phyloP scores from a whole-genome alignment of 176 grass and related monocot species.

The Areca catechu region DNA sequence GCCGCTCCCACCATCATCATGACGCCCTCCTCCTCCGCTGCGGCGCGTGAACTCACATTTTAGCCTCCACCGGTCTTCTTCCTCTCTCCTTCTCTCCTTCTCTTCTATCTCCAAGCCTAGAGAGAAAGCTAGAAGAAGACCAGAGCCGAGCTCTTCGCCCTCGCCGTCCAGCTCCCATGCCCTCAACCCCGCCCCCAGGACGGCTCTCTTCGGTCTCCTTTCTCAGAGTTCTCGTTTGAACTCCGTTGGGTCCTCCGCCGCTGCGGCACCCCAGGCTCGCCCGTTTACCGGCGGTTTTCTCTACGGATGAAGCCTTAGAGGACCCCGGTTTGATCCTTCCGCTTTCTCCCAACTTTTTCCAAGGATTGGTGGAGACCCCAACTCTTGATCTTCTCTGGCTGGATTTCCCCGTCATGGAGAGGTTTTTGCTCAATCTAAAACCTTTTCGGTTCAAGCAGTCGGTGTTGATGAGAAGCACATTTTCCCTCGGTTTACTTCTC shows the following conservation, averaged over 20 bases:
- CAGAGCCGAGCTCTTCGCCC: conserved; percentile 1
- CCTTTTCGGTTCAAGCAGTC: conserved; percentile 78
- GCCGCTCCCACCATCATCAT: neutral
- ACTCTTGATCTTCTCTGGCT: neutral
- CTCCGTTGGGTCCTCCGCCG: neutral
- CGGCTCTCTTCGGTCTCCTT: neutral
- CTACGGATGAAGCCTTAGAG: neutral
- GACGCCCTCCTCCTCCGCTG: neutral
- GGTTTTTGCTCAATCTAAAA: conserved; percentile 73
- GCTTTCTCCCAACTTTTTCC: neutral
- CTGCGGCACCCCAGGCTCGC: no score
- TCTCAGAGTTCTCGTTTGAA: conserved; percentile 5
- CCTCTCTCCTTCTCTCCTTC: neutral
- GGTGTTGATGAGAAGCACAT: conserved; percentile 16
- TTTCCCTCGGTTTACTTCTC: neutral
- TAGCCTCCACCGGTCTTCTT: conserved; percentile 20
- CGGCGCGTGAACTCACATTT: neutral
- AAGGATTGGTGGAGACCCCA: neutral
- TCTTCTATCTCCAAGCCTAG: neutral
- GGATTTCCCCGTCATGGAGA: conserved; percentile 37
- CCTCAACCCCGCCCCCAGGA: neutral
- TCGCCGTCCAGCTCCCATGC: neutral
- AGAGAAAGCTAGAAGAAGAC: neutral
- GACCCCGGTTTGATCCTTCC: neutral
- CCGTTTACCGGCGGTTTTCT: no score